Evolutionary conservation across 495 filamentous ascomycete genomes (phyloP).

Genomic region (Elaphomyces granulatus): DNA sequence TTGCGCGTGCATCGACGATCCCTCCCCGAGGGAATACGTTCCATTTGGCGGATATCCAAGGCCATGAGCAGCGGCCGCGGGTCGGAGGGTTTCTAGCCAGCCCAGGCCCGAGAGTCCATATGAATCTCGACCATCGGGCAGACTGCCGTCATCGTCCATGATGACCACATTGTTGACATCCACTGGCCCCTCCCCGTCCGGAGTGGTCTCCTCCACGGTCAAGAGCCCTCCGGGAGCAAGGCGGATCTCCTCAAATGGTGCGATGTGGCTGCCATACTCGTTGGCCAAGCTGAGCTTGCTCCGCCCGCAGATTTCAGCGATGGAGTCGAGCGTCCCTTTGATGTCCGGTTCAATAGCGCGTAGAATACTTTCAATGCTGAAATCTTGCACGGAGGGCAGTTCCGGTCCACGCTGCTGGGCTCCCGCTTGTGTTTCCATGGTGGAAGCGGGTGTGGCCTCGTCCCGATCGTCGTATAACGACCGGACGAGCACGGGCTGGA

Average conservation of each 20-base stretch:
- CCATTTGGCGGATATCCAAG: slow-evolving; percentile 5
- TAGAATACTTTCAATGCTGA: slow-evolving; percentile 46
- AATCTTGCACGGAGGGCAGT: slow-evolving; percentile 37
- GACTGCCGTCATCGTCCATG: slow-evolving; percentile 23
- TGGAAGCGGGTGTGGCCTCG: slow-evolving; percentile 10
- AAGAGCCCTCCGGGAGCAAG: slow-evolving; percentile 22
- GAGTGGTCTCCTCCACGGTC: slow-evolving; percentile 29
- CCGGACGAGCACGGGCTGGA: slow-evolving; percentile 33
- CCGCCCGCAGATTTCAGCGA: slow-evolving; percentile 49
- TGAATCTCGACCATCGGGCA: slow-evolving; percentile 16
- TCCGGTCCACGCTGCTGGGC: slow-evolving; percentile 14
- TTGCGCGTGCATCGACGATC: slow-evolving; percentile 4
- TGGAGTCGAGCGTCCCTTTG: slow-evolving; percentile 40
- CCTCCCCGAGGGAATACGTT: slow-evolving; percentile 8
- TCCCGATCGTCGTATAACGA: slow-evolving; percentile 27
- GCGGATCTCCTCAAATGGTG: slow-evolving; percentile 43
- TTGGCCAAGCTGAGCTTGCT: slow-evolving; percentile 48
- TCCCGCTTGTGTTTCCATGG: slow-evolving; percentile 21
- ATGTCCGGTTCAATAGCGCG: slow-evolving; percentile 45
- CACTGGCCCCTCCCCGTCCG: slow-evolving; percentile 19
- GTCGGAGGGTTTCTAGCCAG: slow-evolving; percentile 19
- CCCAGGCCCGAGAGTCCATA: slow-evolving; percentile 21
- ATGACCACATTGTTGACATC: slow-evolving; percentile 16
- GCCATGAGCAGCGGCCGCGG: slow-evolving; percentile 7
- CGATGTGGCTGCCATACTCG: slow-evolving; percentile 49